Base-by-base conservation (phyloP, 352 stramenopile species). In the Pythium folliculosum region DNA sequence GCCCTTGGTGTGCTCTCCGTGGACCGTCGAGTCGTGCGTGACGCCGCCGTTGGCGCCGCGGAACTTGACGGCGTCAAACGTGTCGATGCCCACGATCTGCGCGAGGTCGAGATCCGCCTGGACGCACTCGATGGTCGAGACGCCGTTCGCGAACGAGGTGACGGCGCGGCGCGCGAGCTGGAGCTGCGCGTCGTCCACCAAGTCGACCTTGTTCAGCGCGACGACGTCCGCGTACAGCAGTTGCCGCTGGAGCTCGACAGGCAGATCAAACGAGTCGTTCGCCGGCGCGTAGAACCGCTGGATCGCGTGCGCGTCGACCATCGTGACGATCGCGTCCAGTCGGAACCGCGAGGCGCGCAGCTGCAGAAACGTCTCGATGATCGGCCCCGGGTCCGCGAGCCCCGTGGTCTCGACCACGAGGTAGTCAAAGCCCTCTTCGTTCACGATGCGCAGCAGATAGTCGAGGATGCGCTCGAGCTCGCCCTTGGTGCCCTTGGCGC, bases 381-480 rank as follows among this genome's bases (percentile, higher is more conserved):
- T 99, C 13, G 97, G 97, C 8, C 95, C 95, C 0, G 97, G 97
- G 72, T 99, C 96, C 10, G 96, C 96, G 9, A 99, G 77, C 13
- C 97, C 97, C 14, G 97, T 99, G 6, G 97, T 99, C 80, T 99
- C 97, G 50, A 99, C 88, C 22, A 99, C 81, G 40, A 99, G 89
- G 65, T 95, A 97, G 75, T 99, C 94, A 69, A 99, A 99, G 9
- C 96, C 91, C 45, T 96, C 59, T 48, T 89, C 74, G 23, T 84
- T 59, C 50, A 80, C 70, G 23, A 90, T 70, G 4, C 84, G 74
- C 55, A 91, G 65, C 37, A 93, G 76, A 38, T 95, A 92, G 69
- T 97, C 83, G 2, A 99, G 71, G 68, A 99, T 97, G 17, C 92
- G 87, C 70, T 98, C 91, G 0, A 99, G 77, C 27, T 91, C 82